Evolutionary conservation across 176 grass and related monocot species (phyloP).

Genomic region (Aegilops speltoides): DNA sequence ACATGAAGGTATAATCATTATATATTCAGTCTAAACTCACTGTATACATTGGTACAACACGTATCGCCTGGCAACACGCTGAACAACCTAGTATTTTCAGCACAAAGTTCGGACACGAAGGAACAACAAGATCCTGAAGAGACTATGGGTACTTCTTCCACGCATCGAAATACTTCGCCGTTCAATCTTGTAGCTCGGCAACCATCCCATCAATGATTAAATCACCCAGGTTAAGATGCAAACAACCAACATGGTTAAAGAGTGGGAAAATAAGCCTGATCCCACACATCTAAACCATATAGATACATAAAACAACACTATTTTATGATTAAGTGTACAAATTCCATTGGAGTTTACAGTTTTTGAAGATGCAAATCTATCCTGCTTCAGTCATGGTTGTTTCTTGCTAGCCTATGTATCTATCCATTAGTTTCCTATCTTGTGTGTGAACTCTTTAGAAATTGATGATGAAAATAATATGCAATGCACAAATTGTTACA

Average conservation of each 20-base stretch:
- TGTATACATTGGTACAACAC: background rate
- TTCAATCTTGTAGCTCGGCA: slow-evolving; percentile 60
- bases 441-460: background rate
- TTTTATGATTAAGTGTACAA: background rate
- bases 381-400: background rate
- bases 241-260: background rate
- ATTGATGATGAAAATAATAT: background rate
- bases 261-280: background rate
- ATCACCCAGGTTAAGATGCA: background rate
- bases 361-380: background rate
- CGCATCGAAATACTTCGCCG: slow-evolving; percentile 55
- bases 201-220: slow-evolving; percentile 26
- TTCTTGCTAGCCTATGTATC: background rate
- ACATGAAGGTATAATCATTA: slow-evolving; percentile 1
- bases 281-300: background rate
- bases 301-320: background rate
- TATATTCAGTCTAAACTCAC: slow-evolving; percentile 23
- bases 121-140: slow-evolving; percentile 65
- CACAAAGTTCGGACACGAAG: slow-evolving; percentile 59
- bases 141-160: slow-evolving; percentile 71
- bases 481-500: background rate
- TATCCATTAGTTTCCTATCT: background rate
- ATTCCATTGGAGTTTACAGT: background rate
- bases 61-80: background rate
- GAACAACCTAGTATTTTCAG: slow-evolving; percentile 49